Conservation (phyloP, 208 protist species). For the Crithidia sp. region DNA sequence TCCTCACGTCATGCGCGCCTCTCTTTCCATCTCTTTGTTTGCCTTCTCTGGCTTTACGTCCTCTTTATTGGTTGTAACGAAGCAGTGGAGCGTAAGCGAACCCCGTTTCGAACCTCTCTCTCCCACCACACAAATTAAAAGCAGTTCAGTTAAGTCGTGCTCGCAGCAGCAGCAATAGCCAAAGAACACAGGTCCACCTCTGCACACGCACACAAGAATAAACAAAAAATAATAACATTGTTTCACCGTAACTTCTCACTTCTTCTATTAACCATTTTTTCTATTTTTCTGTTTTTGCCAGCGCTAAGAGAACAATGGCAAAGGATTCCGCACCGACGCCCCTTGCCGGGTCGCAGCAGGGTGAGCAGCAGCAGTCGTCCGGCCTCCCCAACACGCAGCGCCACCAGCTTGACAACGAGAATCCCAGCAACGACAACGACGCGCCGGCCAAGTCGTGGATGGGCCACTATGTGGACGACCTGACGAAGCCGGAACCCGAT, state of each 20-base stretch:
- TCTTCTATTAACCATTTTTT: background rate
- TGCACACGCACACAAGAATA: no score
- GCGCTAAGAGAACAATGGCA: background rate
- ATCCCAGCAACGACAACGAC: background rate
- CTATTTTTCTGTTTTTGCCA: background rate
- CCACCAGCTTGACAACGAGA: background rate
- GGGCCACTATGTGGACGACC: slow-evolving; percentile 14
- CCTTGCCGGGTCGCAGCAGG: background rate
- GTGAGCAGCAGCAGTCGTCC: background rate
- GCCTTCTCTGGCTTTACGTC: no score
- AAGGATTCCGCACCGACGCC: background rate
- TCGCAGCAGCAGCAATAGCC: no score
- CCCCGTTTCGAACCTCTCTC: no score
- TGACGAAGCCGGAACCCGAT: slow-evolving; percentile 11
- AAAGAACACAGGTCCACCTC: no score
- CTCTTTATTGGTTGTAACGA: no score
- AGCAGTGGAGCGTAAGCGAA: no score
- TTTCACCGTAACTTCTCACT: background rate
- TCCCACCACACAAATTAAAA: no score
- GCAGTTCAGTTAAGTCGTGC: no score
- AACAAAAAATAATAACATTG: no score
- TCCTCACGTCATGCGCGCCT: no score
- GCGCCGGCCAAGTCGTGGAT: slow-evolving; percentile 20
- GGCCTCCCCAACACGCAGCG: background rate
- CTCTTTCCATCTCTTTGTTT: no score